Conservation (phyloP, 129 eudicot species). For the Ambrosia artemisiifolia region DNA sequence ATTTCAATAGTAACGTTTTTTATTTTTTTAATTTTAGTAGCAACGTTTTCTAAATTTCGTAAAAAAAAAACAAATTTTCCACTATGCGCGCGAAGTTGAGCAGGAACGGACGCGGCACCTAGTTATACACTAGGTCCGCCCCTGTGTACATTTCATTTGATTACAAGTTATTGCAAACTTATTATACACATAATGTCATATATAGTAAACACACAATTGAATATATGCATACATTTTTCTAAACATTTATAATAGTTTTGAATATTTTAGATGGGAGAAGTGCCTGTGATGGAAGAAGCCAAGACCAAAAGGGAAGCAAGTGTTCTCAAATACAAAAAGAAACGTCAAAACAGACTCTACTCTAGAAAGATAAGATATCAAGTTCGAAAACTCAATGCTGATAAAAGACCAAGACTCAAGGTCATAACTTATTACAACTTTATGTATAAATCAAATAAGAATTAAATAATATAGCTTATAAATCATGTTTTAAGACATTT, state of each 20-base stretch:
- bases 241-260: background rate
- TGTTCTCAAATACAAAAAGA: conserved; percentile 41
- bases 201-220: background rate
- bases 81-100: too few relatives aligned
- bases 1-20: too few relatives aligned
- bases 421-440: conserved; percentile 12
- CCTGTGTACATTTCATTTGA: background rate
- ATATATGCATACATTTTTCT: background rate
- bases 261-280: conserved; percentile 38
- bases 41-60: too few relatives aligned
- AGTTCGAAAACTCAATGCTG: conserved; percentile 51
- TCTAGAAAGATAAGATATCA: conserved; percentile 42
- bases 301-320: conserved; percentile 44
- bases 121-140: too few relatives aligned
- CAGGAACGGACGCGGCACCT: too few relatives aligned
- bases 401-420: conserved; percentile 48
- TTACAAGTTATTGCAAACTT: background rate
- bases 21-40: too few relatives aligned
- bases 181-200: background rate
- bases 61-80: too few relatives aligned
- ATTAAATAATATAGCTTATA: too few relatives aligned
- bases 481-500: too few relatives aligned
- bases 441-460: background rate
- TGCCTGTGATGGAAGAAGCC: conserved; percentile 41
- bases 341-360: conserved; percentile 39